These are phyloP conservation scores for Pichia sp. DNA, from an alignment of 1,139 yeast species.

Conservation along the genomic window DNA sequence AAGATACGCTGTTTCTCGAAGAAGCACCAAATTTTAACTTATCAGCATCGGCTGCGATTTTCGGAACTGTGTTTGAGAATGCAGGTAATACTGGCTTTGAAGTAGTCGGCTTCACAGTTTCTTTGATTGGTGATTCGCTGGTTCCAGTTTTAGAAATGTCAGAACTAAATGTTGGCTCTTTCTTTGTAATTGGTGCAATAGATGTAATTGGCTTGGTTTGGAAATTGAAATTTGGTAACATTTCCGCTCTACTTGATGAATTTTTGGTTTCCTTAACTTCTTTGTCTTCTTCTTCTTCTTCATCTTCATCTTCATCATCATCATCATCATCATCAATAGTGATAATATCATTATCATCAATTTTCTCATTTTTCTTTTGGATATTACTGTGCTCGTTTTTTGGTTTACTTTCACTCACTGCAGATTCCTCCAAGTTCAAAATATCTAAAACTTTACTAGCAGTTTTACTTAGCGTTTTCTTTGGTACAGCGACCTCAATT, in stretches of 20 bases:
- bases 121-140: background rate
- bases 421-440: conserved; percentile 37
- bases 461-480: conserved; percentile 46
- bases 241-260: background rate
- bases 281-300: background rate
- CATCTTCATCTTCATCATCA: background rate
- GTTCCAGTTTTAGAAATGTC: background rate
- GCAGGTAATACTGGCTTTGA: background rate
- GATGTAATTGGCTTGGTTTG: background rate
- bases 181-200: background rate
- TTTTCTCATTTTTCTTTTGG: conserved; percentile 18
- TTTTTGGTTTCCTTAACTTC: conserved; percentile 7
- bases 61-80: background rate
- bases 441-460: conserved; percentile 62
- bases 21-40: background rate
- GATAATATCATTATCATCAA: conserved; percentile 12
- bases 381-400: background rate
- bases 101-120: background rate
- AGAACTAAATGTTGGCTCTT: background rate
- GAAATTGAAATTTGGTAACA: background rate
- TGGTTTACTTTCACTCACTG: background rate
- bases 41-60: background rate
- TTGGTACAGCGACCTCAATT: background rate
- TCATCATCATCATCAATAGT: background rate
- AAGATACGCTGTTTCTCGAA: background rate